phyloP scores from a whole-genome alignment of 306 rosid species.

The Rosa multiflora region DNA sequence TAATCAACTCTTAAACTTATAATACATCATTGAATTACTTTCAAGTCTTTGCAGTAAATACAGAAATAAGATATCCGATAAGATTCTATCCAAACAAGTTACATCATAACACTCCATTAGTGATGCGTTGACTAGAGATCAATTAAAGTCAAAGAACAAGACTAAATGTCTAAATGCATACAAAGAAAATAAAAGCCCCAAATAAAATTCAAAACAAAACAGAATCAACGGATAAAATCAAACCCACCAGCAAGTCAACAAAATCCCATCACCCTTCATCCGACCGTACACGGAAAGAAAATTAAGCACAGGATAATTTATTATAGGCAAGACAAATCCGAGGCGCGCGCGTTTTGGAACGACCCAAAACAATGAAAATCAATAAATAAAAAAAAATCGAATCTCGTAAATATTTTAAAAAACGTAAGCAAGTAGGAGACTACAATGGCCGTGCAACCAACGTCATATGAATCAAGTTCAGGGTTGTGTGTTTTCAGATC shows the following conservation, averaged over 20 bases:
- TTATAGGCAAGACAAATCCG: background rate
- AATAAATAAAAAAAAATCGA: background rate
- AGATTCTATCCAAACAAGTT: background rate
- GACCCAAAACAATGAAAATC: background rate
- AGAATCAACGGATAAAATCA: background rate
- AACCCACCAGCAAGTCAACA: background rate
- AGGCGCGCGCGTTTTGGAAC: background rate
- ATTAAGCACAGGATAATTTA: background rate
- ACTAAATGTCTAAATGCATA: background rate
- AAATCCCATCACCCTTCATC: background rate
- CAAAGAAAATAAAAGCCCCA: background rate
- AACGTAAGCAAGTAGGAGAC: background rate
- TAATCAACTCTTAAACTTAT: too few species aligned
- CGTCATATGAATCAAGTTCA: background rate
- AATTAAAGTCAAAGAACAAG: background rate
- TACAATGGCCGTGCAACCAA: background rate
- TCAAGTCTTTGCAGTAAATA: too few species aligned
- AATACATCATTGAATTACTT: too few species aligned
- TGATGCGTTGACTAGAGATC: background rate
- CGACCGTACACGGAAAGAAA: background rate
- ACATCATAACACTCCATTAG: background rate
- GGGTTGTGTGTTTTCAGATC: slow-evolving; percentile 37
- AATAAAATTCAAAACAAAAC: background rate
- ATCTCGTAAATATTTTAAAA: background rate
- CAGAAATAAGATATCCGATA: too few species aligned